These are phyloP conservation scores for Hypoxylon sp. DNA, from an alignment of 2,329 filamentous ascomycete species.

Conservation along the genomic window DNA sequence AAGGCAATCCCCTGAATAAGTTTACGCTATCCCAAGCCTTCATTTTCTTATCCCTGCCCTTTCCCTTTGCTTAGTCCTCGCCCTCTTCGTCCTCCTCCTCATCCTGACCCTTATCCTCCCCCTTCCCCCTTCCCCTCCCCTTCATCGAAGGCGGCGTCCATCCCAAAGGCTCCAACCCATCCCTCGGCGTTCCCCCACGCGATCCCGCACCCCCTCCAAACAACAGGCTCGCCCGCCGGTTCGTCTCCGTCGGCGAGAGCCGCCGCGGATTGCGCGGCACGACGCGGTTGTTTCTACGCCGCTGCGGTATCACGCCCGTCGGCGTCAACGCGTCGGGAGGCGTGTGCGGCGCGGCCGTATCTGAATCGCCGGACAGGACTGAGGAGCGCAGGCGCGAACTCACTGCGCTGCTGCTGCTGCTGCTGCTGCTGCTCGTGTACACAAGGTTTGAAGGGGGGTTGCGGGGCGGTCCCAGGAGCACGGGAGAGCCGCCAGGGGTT, in stretches of 20 bases:
- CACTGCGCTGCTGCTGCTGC: conserved; percentile 1
- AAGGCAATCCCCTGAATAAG: not conserved
- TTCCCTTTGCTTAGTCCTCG: not conserved
- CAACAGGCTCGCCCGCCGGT: conserved; percentile 5
- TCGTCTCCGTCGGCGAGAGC: not conserved
- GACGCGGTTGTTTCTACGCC: conserved; percentile 12
- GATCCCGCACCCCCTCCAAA: not conserved
- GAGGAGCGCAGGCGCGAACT: conserved; percentile 8
- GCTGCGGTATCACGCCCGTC: conserved; percentile 7
- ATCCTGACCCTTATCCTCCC: not conserved
- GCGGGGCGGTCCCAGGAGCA: not conserved
- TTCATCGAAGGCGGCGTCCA: not conserved
- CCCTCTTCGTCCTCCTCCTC: not conserved
- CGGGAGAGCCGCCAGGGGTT: not conserved
- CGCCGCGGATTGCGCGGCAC: not conserved
- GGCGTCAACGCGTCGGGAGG: conserved; percentile 11
- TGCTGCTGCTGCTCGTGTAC: not conserved
- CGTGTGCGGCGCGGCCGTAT: not conserved
- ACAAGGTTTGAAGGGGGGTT: not conserved
- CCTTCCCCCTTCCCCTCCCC: not conserved
- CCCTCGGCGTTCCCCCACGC: not conserved
- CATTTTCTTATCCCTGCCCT: not conserved
- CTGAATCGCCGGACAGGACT: not conserved
- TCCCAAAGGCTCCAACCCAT: not conserved
- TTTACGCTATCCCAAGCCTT: not conserved